A percentile compares a stretch with the other conserved stretches of the same genome.
Conservation (phyloP, 164 flowering plant genomes). For the Kingdonia uniflora region DNA sequence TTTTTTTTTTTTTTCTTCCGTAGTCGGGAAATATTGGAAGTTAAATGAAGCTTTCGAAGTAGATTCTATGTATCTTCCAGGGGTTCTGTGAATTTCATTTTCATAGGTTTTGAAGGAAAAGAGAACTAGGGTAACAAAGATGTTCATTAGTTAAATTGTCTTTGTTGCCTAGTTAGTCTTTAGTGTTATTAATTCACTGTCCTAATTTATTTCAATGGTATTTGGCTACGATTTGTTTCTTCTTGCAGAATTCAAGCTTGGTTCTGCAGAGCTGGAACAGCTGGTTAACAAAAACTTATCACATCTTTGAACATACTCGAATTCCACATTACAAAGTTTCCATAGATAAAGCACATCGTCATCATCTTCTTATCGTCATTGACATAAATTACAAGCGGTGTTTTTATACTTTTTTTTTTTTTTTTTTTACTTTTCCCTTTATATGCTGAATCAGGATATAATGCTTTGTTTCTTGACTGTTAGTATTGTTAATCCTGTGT, state of each 20-base stretch:
- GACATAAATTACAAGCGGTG: slow-evolving; percentile 2
- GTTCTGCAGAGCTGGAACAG: slow-evolving; percentile 49
- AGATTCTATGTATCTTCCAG: slow-evolving; percentile 78
- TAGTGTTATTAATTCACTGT: neutral
- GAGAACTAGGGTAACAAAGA: slow-evolving; percentile 70
- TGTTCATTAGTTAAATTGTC: neutral
- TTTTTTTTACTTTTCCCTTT: neutral
- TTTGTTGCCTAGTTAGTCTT: neutral
- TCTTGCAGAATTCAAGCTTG: slow-evolving; percentile 24
- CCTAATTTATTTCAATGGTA: neutral
- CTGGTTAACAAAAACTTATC: slow-evolving; percentile 94
- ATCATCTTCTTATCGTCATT: slow-evolving; percentile 2
- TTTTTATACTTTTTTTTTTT: slow-evolving; percentile 13
- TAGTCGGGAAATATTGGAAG: slow-evolving; percentile 68
- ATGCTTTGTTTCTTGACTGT: neutral
- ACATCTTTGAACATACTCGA: slow-evolving; percentile 83
- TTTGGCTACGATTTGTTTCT: slow-evolving; percentile 2
- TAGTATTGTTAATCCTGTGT: slow-evolving; percentile 8
- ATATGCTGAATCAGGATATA: neutral
- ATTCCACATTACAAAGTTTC: slow-evolving; percentile 62
- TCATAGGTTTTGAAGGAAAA: slow-evolving; percentile 95
- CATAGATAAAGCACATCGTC: slow-evolving; percentile 37
- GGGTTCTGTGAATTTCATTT: slow-evolving; percentile 92
- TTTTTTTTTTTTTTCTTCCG: slow-evolving; percentile 5
- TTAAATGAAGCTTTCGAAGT: slow-evolving; percentile 78